Base-by-base conservation (phyloP, 2,329 filamentous ascomycete genomes). In the Cladorrhinum sp. region DNA sequence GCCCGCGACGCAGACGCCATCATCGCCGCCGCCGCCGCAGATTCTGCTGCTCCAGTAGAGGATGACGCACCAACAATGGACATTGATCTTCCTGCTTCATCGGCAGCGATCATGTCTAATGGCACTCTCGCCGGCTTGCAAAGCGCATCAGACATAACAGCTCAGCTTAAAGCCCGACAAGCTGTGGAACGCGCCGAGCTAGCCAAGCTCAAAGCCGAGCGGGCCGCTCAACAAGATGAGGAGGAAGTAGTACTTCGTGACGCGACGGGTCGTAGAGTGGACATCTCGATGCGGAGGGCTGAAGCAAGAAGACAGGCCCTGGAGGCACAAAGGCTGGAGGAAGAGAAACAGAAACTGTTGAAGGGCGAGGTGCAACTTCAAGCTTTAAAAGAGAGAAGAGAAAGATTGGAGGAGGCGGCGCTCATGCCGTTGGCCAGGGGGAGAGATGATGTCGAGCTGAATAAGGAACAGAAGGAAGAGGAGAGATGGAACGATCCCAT, bases 401-500 rank as follows among this genome's bases (percentile, higher is more conserved):
- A 89, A 74, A 77, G 85, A 66, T 76, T 99, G 8, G 82, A 89
- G 61, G 92, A 97, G 56, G 94, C 93, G 1, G 91, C 88, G 72
- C 84, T 89, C 61, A 89, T 98, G 87, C 84, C 85, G 0, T 75
- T 99, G 56, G 91, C 93, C 20, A 79, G 95, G 58, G 84, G 83
- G 49, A 87, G 84, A n/a, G 93, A 98, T 70, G 96, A 99, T 70
- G 86, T 83, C 67, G 88, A 90, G 55, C 80, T 99, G 80, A 99
- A 99, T 68, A 82, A 84, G 36, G 92, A 96, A 73, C 71, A 97
- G 68, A 93, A 86, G 77, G 86, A 86, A 59, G 77, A 84, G 69
- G 83, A 87, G 61, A 80, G 94, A 67, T 99, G 96, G 96, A 94
- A 96, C 73, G 95, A 99, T 76, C 95, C 95, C 1, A 96, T 96